Base-by-base conservation (phyloP, 257 asterid genomes). In the Gentiana straminea region DNA sequence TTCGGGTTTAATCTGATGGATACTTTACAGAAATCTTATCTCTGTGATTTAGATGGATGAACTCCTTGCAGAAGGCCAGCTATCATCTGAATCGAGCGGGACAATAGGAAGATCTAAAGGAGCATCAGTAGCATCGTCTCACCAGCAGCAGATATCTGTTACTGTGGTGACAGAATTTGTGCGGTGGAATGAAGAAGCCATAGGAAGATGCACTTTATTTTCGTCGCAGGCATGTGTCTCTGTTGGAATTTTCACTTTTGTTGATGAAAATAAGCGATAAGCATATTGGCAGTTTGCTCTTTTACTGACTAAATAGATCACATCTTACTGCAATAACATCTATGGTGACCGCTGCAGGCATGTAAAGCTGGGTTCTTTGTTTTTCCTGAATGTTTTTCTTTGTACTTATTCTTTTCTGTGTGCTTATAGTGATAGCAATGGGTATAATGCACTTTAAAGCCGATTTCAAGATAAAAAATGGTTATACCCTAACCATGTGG, bases 151-250 rank as follows among this genome's bases (percentile, higher is more conserved):
- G 76, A 87, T 92, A 72, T 92, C 97, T 33, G 94, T 92, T 64
- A 81, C 98, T 38, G 94, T 75, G 55, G 98, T 88, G 73, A 83
- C 98, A 9, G 97, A 92, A 83, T 88, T 87, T 70, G 95, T 85
- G 57, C 93, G 94, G 49, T 92, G 98, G 98, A 92, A 92, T 57
- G 98, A 92, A 74, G 98, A 92, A 80, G 97, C 98, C 64, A 70
- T 88, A 52, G 76, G 95, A 49, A 78, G 98, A 76, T 83, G 89
- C 60, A 74, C 84, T 70, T 71, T 87, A 79, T 81, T 87, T 73
- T 81, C 94, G 48, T 67, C 88, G 51, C 95, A 83, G 97, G 95
- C 85, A 78, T 44, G 33, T 59, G 13, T 35, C 33, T 57, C 59
- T 66, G 24, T 64, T 24, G 51, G 35, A 58, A 49, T 63, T 36